A percentile compares a stretch with the other conserved stretches of the same genome.
phyloP scores from a whole-genome alignment of 2,329 filamentous ascomycete genomes.

The Phaeosphaeria sp. region DNA sequence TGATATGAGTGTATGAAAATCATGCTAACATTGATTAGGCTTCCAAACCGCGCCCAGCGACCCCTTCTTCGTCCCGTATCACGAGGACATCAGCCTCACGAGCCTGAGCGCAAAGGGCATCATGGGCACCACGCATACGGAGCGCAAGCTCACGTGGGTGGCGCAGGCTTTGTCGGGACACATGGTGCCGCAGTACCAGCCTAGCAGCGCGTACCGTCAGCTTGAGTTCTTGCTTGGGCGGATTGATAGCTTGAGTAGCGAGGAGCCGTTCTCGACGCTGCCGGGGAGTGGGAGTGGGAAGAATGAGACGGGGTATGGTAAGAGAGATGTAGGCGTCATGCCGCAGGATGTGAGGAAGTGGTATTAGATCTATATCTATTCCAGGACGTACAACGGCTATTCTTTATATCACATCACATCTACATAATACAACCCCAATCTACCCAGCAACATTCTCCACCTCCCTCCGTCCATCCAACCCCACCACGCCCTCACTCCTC shows the following conservation, averaged over 20 bases:
- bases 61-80: slow-evolving; percentile 74
- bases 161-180: slow-evolving; percentile 71
- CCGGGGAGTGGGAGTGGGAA: slow-evolving; percentile 5
- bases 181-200: slow-evolving; percentile 72
- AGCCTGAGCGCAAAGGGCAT: slow-evolving; percentile 69
- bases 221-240: slow-evolving; percentile 78
- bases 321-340: neutral
- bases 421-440: neutral
- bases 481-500: slow-evolving; percentile 50
- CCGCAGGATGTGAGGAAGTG: slow-evolving; percentile 11
- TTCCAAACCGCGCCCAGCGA: slow-evolving; percentile 68
- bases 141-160: slow-evolving; percentile 77
- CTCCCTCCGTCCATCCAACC: slow-evolving; percentile 48
- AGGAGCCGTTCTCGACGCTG: slow-evolving; percentile 39
- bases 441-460: slow-evolving; percentile 56
- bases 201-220: slow-evolving; percentile 72
- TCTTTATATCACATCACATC: too few species aligned
- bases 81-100: slow-evolving; percentile 54
- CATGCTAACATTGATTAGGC: neutral
- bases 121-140: slow-evolving; percentile 73
- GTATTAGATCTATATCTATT: slow-evolving; percentile 3
- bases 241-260: slow-evolving; percentile 61
- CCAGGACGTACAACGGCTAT: neutral
- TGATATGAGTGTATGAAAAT: neutral
- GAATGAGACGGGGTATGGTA: slow-evolving; percentile 3